These are phyloP conservation scores for Scortechinia acanthostroma DNA, from an alignment of 2,329 filamentous ascomycete species.

Conservation along the genomic window DNA sequence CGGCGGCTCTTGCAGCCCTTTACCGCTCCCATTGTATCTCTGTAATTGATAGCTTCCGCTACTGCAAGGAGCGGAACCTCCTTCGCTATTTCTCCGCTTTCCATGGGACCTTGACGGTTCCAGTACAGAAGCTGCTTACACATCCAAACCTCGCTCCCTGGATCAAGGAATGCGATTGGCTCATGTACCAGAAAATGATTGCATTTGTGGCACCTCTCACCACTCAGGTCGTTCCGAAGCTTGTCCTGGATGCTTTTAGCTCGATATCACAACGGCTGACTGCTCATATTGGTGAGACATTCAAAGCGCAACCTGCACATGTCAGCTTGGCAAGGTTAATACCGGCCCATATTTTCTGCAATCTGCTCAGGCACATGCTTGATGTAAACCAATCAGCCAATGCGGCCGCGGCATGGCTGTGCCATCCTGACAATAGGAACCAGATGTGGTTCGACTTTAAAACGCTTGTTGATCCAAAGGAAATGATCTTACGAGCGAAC, in stretches of 20 bases:
- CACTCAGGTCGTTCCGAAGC: slow-evolving; percentile 55
- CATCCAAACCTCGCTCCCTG: slow-evolving; percentile 55
- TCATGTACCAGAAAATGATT: slow-evolving; percentile 66
- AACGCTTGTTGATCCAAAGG: slow-evolving; percentile 24
- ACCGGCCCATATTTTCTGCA: slow-evolving; percentile 57
- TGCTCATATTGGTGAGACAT: slow-evolving; percentile 50
- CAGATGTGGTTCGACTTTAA: slow-evolving; percentile 64
- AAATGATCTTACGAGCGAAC: slow-evolving; percentile 27
- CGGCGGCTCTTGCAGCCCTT: slow-evolving; percentile 52
- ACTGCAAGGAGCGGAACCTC: slow-evolving; percentile 65
- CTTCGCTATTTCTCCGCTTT: slow-evolving; percentile 62
- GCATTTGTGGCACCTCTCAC: slow-evolving; percentile 58
- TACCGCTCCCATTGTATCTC: slow-evolving; percentile 65
- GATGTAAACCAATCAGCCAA: slow-evolving; percentile 61
- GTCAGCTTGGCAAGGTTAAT: slow-evolving; percentile 58
- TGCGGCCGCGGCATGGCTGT: slow-evolving; percentile 57
- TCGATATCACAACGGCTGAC: slow-evolving; percentile 54
- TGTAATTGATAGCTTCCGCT: slow-evolving; percentile 64
- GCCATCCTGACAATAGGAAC: slow-evolving; percentile 53
- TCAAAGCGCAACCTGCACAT: slow-evolving; percentile 50
- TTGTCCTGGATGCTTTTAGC: slow-evolving; percentile 57
- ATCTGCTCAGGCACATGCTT: slow-evolving; percentile 55
- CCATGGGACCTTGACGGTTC: slow-evolving; percentile 62
- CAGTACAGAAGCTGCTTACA: slow-evolving; percentile 60
- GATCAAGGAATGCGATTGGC: slow-evolving; percentile 64